phyloP scores from a whole-genome alignment of 2,329 filamentous ascomycete species.

The Lachnellula occidentalis region DNA sequence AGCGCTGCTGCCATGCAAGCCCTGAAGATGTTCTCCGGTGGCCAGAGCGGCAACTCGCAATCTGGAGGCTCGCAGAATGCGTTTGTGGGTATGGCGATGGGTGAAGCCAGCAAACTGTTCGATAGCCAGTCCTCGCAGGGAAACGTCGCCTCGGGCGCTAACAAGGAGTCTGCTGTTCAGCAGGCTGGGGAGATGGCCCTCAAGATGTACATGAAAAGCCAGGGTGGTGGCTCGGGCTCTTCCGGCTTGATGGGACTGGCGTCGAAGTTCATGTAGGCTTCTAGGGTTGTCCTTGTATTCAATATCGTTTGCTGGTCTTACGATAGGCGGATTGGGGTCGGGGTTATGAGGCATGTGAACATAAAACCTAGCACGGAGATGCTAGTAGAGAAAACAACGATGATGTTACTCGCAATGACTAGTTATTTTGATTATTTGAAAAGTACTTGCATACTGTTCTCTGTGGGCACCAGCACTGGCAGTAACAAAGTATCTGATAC shows the following conservation, averaged over 20 bases:
- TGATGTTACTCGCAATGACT: not conserved
- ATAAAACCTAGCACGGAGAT: not conserved
- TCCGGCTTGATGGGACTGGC: constrained; percentile 44
- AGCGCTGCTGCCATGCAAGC: constrained; percentile 75
- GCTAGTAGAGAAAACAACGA: not conserved
- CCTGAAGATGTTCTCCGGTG: constrained; percentile 69
- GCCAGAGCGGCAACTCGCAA: constrained; percentile 40
- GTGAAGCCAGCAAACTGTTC: constrained; percentile 71
- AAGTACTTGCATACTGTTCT: no score
- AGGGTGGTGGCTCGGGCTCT: constrained; percentile 45
- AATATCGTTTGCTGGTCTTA: not conserved
- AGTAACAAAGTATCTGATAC: no score
- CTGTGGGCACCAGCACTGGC: no score
- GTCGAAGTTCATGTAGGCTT: constrained; percentile 51
- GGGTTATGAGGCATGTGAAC: not conserved
- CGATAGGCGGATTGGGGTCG: not conserved
- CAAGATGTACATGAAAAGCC: constrained; percentile 84
- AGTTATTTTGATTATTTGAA: no score
- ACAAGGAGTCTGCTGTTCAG: constrained; percentile 76
- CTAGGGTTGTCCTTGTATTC: not conserved
- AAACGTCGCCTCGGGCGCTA: constrained; percentile 51
- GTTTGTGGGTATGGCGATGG: constrained; percentile 83
- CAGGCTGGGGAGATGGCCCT: constrained; percentile 80
- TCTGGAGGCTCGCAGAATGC: constrained; percentile 61
- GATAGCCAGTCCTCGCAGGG: constrained; percentile 52